Conservation (phyloP, 208 protist genomes). For the Leishmania gerbilli region DNA sequence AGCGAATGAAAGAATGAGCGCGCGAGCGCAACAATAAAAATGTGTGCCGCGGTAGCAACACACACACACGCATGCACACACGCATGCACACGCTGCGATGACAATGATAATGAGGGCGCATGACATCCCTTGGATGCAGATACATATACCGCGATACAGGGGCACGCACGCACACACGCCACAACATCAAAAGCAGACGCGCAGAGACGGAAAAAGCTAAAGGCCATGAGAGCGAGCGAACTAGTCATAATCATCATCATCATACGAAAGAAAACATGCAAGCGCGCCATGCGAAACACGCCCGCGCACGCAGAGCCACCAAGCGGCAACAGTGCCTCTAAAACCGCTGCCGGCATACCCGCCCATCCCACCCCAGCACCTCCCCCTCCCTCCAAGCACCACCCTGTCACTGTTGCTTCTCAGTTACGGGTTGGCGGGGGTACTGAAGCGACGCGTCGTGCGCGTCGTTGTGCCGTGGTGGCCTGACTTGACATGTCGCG, state of each 20-base stretch:
- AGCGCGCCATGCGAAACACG: too few species aligned
- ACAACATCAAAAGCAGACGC: background rate
- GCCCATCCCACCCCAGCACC: background rate
- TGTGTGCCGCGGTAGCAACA: background rate
- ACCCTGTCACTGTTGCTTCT: background rate
- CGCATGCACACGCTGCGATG: too few species aligned
- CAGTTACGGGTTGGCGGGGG: background rate
- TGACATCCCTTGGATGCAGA: too few species aligned
- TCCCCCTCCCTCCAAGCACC: background rate
- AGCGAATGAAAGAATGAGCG: background rate
- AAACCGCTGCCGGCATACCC: background rate
- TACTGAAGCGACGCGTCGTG: constrained; percentile 2
- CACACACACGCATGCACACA: too few species aligned
- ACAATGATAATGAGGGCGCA: too few species aligned
- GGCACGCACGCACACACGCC: background rate
- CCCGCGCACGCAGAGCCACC: background rate
- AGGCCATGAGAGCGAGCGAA: background rate
- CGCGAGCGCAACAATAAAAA: background rate
- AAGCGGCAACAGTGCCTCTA: background rate
- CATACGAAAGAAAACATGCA: too few species aligned
- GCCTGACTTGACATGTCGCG: background rate
- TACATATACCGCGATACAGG: background rate
- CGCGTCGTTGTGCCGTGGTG: background rate
- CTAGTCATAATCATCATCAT: too few species aligned
- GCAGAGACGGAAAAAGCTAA: too few species aligned